Conservation (phyloP, 257 asterid genomes). For the Solanum bulbocastanum region DNA sequence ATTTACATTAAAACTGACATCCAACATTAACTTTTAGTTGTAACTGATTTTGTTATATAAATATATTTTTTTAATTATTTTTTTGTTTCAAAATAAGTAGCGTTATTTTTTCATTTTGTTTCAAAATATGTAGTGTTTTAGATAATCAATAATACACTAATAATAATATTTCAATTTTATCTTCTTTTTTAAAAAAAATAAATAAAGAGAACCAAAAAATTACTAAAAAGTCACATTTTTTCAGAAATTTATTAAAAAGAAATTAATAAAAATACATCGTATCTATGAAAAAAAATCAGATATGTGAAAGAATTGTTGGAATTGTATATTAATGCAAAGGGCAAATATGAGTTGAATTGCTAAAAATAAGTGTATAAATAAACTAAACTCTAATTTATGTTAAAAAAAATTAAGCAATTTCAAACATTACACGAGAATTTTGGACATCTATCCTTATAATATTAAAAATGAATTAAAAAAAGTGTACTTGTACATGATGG, state of each 20-base stretch:
- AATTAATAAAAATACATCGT: neutral
- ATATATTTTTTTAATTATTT: too few relatives aligned
- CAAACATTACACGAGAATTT: neutral
- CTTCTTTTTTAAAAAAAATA: rapidly evolving
- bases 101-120: too few relatives aligned
- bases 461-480: too few relatives aligned
- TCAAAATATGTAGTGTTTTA: too few relatives aligned
- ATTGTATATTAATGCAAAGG: neutral
- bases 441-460: neutral
- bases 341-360: neutral
- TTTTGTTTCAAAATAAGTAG: too few relatives aligned
- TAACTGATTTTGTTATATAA: too few relatives aligned
- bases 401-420: neutral
- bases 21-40: too few relatives aligned
- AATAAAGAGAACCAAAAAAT: neutral
- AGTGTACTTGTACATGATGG: neutral
- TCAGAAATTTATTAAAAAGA: too few relatives aligned
- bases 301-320: too few relatives aligned
- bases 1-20: too few relatives aligned
- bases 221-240: too few relatives aligned
- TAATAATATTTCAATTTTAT: too few relatives aligned
- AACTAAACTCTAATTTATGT: neutral
- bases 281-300: neutral
- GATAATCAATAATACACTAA: neutral
- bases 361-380: neutral